Conservation (phyloP, 1,284 basidiomycete species). For the Schizophyllum amplum region DNA sequence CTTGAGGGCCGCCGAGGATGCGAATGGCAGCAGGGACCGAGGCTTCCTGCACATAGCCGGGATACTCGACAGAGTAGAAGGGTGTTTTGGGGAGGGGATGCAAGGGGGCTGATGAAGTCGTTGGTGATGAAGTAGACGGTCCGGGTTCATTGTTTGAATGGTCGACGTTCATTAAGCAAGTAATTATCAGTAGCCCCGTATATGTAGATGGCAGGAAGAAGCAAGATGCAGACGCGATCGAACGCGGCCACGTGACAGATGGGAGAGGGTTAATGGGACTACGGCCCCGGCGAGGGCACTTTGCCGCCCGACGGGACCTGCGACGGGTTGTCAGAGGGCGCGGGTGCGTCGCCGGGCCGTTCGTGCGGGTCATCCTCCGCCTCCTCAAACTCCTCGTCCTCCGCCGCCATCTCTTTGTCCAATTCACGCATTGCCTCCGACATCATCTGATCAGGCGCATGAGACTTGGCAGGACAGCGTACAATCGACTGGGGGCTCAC, state of each 20-base stretch:
- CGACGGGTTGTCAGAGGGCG: not conserved
- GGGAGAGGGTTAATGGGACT: too few species aligned
- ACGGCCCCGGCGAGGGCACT: not conserved
- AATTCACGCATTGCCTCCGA: not conserved
- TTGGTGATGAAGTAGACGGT: constrained; percentile 3
- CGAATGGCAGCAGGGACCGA: constrained; percentile 60
- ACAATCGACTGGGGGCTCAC: not conserved
- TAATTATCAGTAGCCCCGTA: not conserved
- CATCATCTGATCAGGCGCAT: not conserved
- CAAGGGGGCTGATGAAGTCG: constrained; percentile 19
- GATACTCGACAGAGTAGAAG: constrained; percentile 84
- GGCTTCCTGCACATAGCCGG: constrained; percentile 65
- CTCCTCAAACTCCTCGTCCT: not conserved
- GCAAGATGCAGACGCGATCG: not conserved
- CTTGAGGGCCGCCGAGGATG: constrained; percentile 59
- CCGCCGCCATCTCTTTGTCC: not conserved
- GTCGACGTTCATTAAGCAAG: not conserved
- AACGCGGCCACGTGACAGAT: not conserved
- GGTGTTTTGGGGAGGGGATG: constrained; percentile 47
- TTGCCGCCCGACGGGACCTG: not conserved
- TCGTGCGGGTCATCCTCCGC: not conserved
- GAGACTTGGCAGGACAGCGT: not conserved
- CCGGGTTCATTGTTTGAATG: not conserved
- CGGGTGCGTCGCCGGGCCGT: not conserved
- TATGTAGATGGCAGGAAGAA: not conserved